Evolutionary conservation across 352 stramenopile genomes (phyloP), one percentile per base, ranked within the genome.

Genomic region (Pythium phragmiticola): DNA sequence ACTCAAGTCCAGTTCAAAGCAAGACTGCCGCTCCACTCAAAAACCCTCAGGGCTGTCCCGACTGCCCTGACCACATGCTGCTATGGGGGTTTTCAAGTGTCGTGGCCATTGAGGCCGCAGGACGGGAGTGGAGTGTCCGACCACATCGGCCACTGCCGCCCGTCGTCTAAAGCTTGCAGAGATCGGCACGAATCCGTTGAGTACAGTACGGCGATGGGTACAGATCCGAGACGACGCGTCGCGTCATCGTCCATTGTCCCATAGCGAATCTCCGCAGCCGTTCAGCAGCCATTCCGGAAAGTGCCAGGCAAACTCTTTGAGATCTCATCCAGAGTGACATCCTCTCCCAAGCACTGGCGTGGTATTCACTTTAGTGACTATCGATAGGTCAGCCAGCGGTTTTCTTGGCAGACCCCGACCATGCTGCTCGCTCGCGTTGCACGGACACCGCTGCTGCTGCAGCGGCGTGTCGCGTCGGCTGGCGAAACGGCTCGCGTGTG

Each of bases 61-160:
- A 60, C 34, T 46, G 13, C 6, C 30, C 51, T 57, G 51, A 60
- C 54, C 54, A 52, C 54, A 52, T 9, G 19, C 50, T 7, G 28
- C 26, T 54, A 13, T 34, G 43, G 21, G 43, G 28, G 7, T 30
- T 30, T 23, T 28, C 14, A 30, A 21, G 21, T 21, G 21, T 21
- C 21, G 21, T 21, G 21, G 21, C 21, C 21, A 21, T 30, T 30
- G 26, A 30, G 26, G 4, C 26, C 26, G 26, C 26, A 30, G 2
- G 26, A 30, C 2, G 26, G 4, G 26, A 30, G 26, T 5, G 3
- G 26, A 30, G 26, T 30, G 26, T 30, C 26, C 26, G 26, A 30
- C 26, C 26, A 30, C 26, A 30, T 30, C 26, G 26, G 26, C 26
- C 26, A 30, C 26, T 30, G 26, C 26, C 26, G 4, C 3, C 3